Evolutionary conservation across 2,329 filamentous ascomycete genomes (phyloP).

Genomic region (Penicillium sp.): DNA sequence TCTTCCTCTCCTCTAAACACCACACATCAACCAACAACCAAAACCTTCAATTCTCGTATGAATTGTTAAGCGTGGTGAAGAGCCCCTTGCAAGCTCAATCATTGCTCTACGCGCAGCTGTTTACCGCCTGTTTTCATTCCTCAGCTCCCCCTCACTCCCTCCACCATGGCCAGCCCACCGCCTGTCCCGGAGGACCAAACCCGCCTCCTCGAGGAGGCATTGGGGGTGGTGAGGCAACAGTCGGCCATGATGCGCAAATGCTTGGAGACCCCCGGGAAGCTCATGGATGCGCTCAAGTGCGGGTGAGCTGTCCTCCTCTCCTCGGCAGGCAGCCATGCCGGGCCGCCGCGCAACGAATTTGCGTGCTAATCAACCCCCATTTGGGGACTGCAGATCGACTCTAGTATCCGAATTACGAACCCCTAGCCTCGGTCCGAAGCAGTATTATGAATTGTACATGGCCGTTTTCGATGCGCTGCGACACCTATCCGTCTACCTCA

Average conservation of each 20-base stretch:
- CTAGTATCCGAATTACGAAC: slow-evolving; percentile 98
- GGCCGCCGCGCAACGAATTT: slow-evolving; percentile 11
- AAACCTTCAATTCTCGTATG: neutral
- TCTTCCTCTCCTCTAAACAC: slow-evolving; percentile 3
- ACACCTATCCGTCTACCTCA: slow-evolving; percentile 92
- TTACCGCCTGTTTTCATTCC: slow-evolving; percentile 28
- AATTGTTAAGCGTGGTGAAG: slow-evolving; percentile 13
- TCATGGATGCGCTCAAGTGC: slow-evolving; percentile 99
- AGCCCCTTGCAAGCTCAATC: slow-evolving; percentile 6
- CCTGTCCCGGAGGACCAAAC: slow-evolving; percentile 76
- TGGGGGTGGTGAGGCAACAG: slow-evolving; percentile 95
- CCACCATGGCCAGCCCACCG: slow-evolving; percentile 53
- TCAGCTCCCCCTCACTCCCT: slow-evolving; percentile 24
- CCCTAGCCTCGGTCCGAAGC: slow-evolving; percentile 95
- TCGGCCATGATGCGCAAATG: slow-evolving; percentile 96
- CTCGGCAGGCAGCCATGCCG: slow-evolving; percentile 27
- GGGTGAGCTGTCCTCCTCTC: slow-evolving; percentile 64
- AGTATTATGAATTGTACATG: slow-evolving; percentile 99
- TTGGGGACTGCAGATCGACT: slow-evolving; percentile 68
- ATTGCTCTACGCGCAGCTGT: slow-evolving; percentile 24
- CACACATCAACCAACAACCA: slow-evolving; percentile 5
- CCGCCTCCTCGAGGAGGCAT: slow-evolving; percentile 93
- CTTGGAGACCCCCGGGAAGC: slow-evolving; percentile 92
- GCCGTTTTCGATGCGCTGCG: slow-evolving; percentile 96
- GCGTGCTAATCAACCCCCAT: slow-evolving; percentile 15